A percentile compares a stretch with the other conserved stretches of the same genome.
Evolutionary conservation across 768 basidiomycete genomes (phyloP).

Genomic region (Mycena capillaripes): DNA sequence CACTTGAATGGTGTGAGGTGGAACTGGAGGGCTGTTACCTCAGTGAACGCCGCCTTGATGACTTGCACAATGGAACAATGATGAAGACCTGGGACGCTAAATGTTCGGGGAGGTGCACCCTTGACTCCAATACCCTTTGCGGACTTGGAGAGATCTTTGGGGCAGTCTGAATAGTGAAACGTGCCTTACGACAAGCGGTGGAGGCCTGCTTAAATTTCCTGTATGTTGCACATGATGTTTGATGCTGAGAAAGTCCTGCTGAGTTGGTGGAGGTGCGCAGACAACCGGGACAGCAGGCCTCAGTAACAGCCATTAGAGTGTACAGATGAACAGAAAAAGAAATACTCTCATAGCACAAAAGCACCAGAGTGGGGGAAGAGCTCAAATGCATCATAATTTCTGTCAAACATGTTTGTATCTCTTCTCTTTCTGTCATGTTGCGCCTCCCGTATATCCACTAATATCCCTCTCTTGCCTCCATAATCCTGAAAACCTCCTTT

Average conservation of each 20-base stretch:
- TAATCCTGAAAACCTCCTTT: not conserved
- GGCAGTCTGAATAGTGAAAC: too few relatives aligned
- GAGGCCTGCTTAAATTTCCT: not conserved
- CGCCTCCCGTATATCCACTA: slow-evolving; percentile 1
- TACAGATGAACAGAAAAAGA: not conserved
- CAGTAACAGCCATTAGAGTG: not conserved
- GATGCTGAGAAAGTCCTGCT: not conserved
- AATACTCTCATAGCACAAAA: not conserved
- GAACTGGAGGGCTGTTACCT: slow-evolving; percentile 29
- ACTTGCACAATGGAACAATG: slow-evolving; percentile 39
- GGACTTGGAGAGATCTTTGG: not conserved
- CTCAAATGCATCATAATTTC: not conserved
- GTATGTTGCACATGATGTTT: not conserved
- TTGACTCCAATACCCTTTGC: slow-evolving; percentile 20
- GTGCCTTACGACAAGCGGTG: not conserved
- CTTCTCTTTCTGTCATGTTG: not conserved
- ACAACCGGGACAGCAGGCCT: not conserved
- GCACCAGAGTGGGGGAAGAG: not conserved
- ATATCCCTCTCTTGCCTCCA: not conserved
- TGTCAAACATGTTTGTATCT: slow-evolving; percentile 5
- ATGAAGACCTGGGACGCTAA: slow-evolving; percentile 42
- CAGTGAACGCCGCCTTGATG: slow-evolving; percentile 39
- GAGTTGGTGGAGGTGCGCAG: not conserved
- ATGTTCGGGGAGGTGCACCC: slow-evolving; percentile 26
- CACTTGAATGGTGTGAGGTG: slow-evolving; percentile 44